Percentiles rank a stretch among this genome's conserved stretches.
Evolutionary conservation across 805 yeast genomes (phyloP).

Genomic region (Metschnikowia vanudenii): DNA sequence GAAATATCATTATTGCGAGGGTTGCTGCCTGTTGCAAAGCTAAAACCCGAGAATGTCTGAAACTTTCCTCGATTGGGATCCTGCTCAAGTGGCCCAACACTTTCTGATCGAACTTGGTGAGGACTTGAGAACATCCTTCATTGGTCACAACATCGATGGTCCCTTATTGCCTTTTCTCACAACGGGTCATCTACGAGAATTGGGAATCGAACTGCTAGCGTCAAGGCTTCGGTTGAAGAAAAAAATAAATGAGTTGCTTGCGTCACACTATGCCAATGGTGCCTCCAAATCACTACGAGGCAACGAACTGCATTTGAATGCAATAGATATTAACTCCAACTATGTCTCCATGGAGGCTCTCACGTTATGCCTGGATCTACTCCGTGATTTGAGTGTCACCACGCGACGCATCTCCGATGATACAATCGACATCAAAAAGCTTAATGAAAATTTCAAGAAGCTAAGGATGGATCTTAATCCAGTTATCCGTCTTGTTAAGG

Average conservation of each 20-base stretch:
- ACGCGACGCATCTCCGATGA: constrained; percentile 18
- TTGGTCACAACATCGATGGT: constrained; percentile 67
- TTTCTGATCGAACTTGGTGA: constrained; percentile 26
- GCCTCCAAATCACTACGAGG: constrained; percentile 18
- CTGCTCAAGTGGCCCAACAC: constrained; percentile 43
- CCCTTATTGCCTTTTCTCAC: constrained; percentile 66
- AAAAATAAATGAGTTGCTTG: constrained; percentile 53
- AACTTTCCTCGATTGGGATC: constrained; percentile 43
- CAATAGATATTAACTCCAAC: constrained; percentile 37
- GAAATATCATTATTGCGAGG: background rate
- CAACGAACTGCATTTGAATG: constrained; percentile 27
- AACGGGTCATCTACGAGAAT: constrained; percentile 67
- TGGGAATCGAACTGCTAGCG: constrained; percentile 57
- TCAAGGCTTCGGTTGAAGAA: constrained; percentile 60
- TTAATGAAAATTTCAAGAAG: constrained; percentile 54
- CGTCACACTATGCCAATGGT: constrained; percentile 27
- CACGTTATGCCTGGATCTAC: constrained; percentile 31
- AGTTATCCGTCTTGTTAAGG: constrained; percentile 58
- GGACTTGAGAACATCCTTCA: constrained; percentile 36
- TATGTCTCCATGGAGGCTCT: constrained; percentile 38
- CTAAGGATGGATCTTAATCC: constrained; percentile 67
- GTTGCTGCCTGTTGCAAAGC: background rate
- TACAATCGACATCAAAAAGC: constrained; percentile 33
- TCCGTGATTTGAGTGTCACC: constrained; percentile 35
- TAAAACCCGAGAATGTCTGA: constrained; percentile 21